phyloP scores from a whole-genome alignment of 345 rosid genomes.

The Syzygium oleosum region DNA sequence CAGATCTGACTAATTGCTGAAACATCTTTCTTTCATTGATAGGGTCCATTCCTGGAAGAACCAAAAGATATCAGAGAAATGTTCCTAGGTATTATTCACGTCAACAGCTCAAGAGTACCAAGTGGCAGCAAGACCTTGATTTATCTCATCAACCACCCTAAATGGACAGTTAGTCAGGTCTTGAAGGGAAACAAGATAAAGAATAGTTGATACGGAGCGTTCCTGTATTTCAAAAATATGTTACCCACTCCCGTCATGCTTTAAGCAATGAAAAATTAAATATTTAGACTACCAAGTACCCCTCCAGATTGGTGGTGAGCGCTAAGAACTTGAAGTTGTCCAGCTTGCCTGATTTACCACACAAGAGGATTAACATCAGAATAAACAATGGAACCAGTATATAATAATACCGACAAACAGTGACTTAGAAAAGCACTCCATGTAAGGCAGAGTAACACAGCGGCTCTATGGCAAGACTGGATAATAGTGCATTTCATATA shows the following conservation, averaged over 20 bases:
- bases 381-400: neutral
- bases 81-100: neutral
- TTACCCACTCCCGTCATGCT: neutral
- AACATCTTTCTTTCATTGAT: conserved; percentile 96
- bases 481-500: neutral
- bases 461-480: neutral
- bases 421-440: neutral
- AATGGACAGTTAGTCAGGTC: conserved; percentile 96
- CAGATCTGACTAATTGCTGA: conserved; percentile 93
- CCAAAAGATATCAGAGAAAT: neutral
- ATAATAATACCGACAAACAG: neutral
- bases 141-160: conserved; percentile 95
- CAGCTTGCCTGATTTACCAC: conserved; percentile 46
- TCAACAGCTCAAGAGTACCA: neutral
- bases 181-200: conserved; percentile 95
- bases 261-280: neutral
- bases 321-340: conserved; percentile 83
- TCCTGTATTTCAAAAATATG: conserved; percentile 26
- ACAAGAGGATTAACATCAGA: neutral
- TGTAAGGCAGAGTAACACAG: neutral
- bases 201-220: conserved; percentile 90
- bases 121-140: conserved; percentile 51
- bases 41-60: conserved; percentile 82
- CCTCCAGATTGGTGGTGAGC: conserved; percentile 99
- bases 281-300: conserved; percentile 25